Evolutionary conservation across 768 basidiomycete species (phyloP).

Genomic region (Lactarius sanguifluus): DNA sequence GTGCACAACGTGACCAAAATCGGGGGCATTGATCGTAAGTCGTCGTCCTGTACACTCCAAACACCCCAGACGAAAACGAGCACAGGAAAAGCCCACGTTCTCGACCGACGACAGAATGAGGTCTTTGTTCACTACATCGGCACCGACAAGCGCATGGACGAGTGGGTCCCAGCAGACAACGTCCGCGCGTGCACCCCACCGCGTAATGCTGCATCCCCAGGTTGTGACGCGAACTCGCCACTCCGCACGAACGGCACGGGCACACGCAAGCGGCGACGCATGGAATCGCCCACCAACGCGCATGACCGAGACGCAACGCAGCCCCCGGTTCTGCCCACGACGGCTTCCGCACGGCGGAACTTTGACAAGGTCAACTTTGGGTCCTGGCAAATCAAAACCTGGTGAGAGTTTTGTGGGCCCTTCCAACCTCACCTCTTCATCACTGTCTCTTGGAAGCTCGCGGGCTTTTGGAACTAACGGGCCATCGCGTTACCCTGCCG

Average conservation of each 20-base stretch:
- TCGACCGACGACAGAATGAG: constrained; percentile 50
- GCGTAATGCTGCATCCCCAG: constrained; percentile 20
- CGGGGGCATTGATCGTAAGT: constrained; percentile 39
- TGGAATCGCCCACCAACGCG: constrained; percentile 11
- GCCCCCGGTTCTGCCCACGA: constrained; percentile 13
- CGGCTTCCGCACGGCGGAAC: constrained; percentile 58
- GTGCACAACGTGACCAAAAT: constrained; percentile 36
- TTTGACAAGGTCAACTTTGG: constrained; percentile 88
- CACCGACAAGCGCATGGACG: constrained; percentile 71
- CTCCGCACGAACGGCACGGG: constrained; percentile 30
- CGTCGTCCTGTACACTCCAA: constrained; percentile 11
- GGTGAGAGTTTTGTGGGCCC: constrained; percentile 50
- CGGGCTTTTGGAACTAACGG: background rate
- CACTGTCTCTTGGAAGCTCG: background rate
- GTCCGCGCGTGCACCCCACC: constrained; percentile 34
- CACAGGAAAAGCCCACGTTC: constrained; percentile 50
- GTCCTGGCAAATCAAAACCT: constrained; percentile 83
- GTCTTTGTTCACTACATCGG: constrained; percentile 73
- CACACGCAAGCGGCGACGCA: constrained; percentile 33
- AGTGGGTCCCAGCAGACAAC: constrained; percentile 58
- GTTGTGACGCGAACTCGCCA: constrained; percentile 16
- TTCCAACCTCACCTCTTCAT: constrained; percentile 3
- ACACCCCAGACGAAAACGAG: constrained; percentile 15
- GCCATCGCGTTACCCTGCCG: background rate
- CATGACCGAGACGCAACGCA: constrained; percentile 13